Conservation (phyloP, 768 basidiomycete genomes). For the Pulveroboletus ravenelii region DNA sequence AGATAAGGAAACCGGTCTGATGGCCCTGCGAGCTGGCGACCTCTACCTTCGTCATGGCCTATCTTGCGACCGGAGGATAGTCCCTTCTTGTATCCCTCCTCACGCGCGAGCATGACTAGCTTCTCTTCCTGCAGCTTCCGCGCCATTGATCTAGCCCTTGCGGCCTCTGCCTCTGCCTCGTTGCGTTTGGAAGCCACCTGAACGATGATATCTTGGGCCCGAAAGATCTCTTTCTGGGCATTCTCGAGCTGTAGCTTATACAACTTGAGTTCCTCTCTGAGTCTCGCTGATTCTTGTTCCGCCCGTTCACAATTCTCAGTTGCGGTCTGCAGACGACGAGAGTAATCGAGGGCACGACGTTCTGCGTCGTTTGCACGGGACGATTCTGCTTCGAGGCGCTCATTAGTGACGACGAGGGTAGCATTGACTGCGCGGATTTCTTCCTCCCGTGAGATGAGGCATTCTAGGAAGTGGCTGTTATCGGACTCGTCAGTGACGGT, state of each 20-base stretch:
- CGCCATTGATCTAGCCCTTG: conserved; percentile 41
- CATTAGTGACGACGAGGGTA: conserved; percentile 20
- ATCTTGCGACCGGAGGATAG: conserved; percentile 31
- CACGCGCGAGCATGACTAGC: conserved; percentile 28
- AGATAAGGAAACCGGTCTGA: conserved; percentile 11
- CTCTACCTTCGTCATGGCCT: conserved; percentile 27
- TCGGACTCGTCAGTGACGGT: conserved; percentile 25
- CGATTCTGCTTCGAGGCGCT: conserved; percentile 40
- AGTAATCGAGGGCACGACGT: conserved; percentile 43
- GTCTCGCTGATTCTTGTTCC: conserved; percentile 35
- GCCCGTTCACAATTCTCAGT: conserved; percentile 37
- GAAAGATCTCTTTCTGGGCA: conserved; percentile 41
- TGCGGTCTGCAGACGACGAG: conserved; percentile 36
- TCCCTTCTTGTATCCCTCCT: conserved; percentile 45
- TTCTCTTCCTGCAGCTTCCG: conserved; percentile 35
- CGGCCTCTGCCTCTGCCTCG: conserved; percentile 43
- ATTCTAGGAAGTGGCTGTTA: conserved; percentile 29
- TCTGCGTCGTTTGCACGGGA: conserved; percentile 43
- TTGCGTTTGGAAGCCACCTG: conserved; percentile 39
- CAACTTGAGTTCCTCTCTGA: conserved; percentile 40
- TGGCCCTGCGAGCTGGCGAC: conserved; percentile 7
- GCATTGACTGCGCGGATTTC: conserved; percentile 31
- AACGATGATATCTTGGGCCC: conserved; percentile 40
- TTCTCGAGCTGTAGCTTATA: conserved; percentile 44
- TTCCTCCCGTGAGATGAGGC: conserved; percentile 27